A percentile compares a stretch with the other conserved stretches of the same genome.
phyloP scores from a whole-genome alignment of 805 yeast genomes.

The Dipodascopsis uninucleata region DNA sequence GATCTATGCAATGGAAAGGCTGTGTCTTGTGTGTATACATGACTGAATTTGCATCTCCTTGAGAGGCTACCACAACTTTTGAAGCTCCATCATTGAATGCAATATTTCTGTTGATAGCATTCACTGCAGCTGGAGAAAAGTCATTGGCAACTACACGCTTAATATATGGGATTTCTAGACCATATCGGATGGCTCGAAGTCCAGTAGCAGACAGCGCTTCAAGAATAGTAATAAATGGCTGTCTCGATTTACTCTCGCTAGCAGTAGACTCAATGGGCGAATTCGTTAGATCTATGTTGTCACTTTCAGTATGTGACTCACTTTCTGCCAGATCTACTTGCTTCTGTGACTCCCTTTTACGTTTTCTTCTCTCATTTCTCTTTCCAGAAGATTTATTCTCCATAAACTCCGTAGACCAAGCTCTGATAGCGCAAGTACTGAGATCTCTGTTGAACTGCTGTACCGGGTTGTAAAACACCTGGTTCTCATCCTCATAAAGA shows the following conservation, averaged over 20 bases:
- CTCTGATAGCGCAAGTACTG: conserved; percentile 76
- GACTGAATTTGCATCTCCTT: conserved; percentile 86
- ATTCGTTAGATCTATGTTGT: conserved; percentile 1
- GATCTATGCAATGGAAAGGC: conserved; percentile 77
- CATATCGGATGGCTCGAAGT: conserved; percentile 86
- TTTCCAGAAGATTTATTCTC: conserved; percentile 37
- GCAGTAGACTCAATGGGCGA: conserved; percentile 3
- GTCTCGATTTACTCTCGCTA: conserved; percentile 13
- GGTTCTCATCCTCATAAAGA: conserved; percentile 73
- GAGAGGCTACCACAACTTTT: conserved; percentile 58
- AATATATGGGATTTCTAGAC: conserved; percentile 79
- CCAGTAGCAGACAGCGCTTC: conserved; percentile 97
- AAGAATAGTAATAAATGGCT: conserved; percentile 60
- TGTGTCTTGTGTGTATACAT: conserved; percentile 50
- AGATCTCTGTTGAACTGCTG: conserved; percentile 96
- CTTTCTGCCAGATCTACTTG: conserved; percentile 5
- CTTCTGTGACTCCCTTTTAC: conserved; percentile 8
- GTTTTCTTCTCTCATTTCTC: conserved; percentile 27
- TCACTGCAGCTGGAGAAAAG: conserved; percentile 78
- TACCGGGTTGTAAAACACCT: conserved; percentile 90
- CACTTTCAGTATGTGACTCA: conserved; percentile 13
- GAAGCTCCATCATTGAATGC: conserved; percentile 55
- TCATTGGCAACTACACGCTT: conserved; percentile 83
- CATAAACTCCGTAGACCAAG: conserved; percentile 70
- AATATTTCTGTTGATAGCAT: conserved; percentile 69